Evolutionary conservation across 257 asterid species (phyloP).

Genomic region (Linaria vulgaris): DNA sequence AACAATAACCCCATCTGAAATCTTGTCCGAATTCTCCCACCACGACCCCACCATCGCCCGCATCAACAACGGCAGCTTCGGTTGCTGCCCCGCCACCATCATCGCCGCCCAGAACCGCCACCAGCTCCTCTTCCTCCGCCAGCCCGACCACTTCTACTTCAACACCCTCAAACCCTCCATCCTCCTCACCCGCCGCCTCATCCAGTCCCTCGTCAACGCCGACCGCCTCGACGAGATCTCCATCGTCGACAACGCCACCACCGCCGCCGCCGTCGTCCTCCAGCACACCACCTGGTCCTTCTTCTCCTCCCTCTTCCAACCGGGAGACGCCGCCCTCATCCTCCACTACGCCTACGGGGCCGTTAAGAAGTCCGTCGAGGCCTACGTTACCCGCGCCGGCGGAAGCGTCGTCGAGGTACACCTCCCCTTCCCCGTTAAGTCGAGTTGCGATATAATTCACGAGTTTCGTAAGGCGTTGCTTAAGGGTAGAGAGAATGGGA

Average conservation of each 20-base stretch:
- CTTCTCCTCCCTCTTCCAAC: slow-evolving; percentile 39
- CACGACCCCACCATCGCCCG: slow-evolving; percentile 72
- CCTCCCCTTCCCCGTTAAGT: slow-evolving; percentile 69
- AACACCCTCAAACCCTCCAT: slow-evolving; percentile 63
- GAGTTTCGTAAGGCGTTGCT: slow-evolving; percentile 63
- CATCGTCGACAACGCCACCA: slow-evolving; percentile 89
- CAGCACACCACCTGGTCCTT: slow-evolving; percentile 70
- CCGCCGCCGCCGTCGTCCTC: slow-evolving; percentile 81
- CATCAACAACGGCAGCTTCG: slow-evolving; percentile 90
- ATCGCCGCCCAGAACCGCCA: slow-evolving; percentile 71
- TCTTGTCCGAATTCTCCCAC: slow-evolving; percentile 70
- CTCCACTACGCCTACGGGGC: slow-evolving; percentile 88
- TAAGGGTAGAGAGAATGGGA: slow-evolving; percentile 50
- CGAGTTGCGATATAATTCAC: slow-evolving; percentile 47
- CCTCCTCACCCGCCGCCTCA: slow-evolving; percentile 47
- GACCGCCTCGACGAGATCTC: slow-evolving; percentile 71
- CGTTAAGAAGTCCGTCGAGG: slow-evolving; percentile 73
- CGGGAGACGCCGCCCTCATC: slow-evolving; percentile 67
- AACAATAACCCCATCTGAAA: slow-evolving; percentile 32
- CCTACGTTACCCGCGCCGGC: slow-evolving; percentile 82
- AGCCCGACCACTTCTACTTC: slow-evolving; percentile 74
- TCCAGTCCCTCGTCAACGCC: slow-evolving; percentile 67
- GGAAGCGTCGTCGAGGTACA: slow-evolving; percentile 78
- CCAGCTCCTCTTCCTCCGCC: slow-evolving; percentile 72
- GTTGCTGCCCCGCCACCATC: slow-evolving; percentile 77